A percentile compares a stretch with the other conserved stretches of the same genome.
These are phyloP conservation scores for Monascus ruber DNA, from an alignment of 2,329 filamentous ascomycete genomes.

Conservation along the genomic window DNA sequence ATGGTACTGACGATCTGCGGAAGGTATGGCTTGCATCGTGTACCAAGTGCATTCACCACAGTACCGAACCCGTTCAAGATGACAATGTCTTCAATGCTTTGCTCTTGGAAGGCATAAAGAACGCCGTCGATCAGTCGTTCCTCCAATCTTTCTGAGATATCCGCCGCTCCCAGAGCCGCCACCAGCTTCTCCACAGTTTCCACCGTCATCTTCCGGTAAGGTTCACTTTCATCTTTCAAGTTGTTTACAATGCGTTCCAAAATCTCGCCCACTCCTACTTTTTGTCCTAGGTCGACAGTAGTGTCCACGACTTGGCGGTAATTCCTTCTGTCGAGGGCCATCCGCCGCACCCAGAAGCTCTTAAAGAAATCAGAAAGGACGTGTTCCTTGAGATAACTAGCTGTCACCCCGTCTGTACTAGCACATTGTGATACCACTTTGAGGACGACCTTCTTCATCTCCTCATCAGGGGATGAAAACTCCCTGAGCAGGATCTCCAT, in stretches of 20 bases:
- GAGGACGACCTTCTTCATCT: constrained; percentile 99
- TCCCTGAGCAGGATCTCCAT: constrained; percentile 97
- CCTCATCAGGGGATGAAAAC: constrained; percentile 92
- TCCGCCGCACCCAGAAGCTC: constrained; percentile 93
- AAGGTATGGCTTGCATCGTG: constrained; percentile 88
- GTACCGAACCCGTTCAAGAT: constrained; percentile 97
- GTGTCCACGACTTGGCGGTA: constrained; percentile 97
- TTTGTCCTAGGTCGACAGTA: constrained; percentile 91
- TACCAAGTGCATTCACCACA: constrained; percentile 88
- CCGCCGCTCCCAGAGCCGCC: constrained; percentile 81
- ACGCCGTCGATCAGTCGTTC: constrained; percentile 93
- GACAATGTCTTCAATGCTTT: constrained; percentile 89
- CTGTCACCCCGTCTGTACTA: constrained; percentile 86
- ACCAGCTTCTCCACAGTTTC: constrained; percentile 97
- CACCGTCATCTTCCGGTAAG: constrained; percentile 97
- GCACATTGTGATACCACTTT: constrained; percentile 97
- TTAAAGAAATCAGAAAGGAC: constrained; percentile 97
- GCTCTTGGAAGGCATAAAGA: constrained; percentile 92
- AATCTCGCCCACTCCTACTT: constrained; percentile 95
- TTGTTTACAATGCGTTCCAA: constrained; percentile 87
- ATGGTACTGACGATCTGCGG: constrained; percentile 96
- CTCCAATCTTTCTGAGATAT: constrained; percentile 84
- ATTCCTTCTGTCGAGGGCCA: constrained; percentile 95
- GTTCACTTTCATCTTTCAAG: constrained; percentile 94
- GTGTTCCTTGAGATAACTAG: constrained; percentile 87